Percentiles rank a stretch among this genome's conserved stretches.
These are phyloP conservation scores for Luzula sylvatica DNA, from an alignment of 176 grass and related monocot species.

Conservation along the genomic window DNA sequence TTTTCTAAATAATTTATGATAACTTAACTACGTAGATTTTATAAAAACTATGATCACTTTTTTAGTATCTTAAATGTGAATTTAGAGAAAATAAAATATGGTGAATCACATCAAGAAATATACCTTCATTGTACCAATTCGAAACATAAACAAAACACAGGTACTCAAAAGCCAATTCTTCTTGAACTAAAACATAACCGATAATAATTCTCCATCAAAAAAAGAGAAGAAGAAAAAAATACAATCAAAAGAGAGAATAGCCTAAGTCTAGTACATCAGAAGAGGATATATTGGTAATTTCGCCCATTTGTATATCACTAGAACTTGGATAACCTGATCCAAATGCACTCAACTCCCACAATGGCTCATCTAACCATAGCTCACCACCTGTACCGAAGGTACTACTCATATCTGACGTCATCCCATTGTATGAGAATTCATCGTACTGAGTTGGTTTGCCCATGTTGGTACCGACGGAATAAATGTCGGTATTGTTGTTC, in stretches of 20 bases:
- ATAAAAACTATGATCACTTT: too few species aligned
- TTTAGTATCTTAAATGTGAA: too few species aligned
- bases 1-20: too few species aligned
- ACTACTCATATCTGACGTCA: neutral
- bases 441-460: neutral
- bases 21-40: too few species aligned
- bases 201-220: constrained; percentile 6
- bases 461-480: neutral
- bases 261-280: constrained; percentile 13
- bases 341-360: constrained; percentile 19
- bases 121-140: constrained; percentile 10
- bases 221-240: constrained; percentile 13
- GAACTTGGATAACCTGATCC: neutral
- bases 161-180: constrained; percentile 6
- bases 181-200: constrained; percentile 1
- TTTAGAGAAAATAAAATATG: too few species aligned
- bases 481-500: constrained; percentile 3
- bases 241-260: constrained; percentile 12
- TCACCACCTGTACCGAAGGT: constrained; percentile 2
- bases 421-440: neutral
- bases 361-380: constrained; percentile 16
- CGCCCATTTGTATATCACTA: constrained; percentile 5
- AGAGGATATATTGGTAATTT: constrained; percentile 3
- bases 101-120: too few species aligned
- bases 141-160: constrained; percentile 3